Base-by-base conservation (phyloP, 2,329 filamentous ascomycete genomes). In the Scolecobasidium constrictum region DNA sequence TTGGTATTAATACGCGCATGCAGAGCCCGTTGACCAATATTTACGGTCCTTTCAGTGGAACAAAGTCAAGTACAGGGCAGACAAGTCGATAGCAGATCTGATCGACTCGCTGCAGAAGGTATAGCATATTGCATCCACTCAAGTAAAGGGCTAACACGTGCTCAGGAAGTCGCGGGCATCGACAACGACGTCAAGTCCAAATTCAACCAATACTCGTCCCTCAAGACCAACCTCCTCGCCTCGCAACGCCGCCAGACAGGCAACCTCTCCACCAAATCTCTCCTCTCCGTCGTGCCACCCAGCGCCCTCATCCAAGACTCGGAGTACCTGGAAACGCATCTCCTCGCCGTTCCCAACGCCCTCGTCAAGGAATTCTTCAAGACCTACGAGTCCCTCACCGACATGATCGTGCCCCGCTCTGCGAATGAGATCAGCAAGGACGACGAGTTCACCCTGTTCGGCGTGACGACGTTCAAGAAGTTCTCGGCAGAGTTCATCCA, bases 161-260 rank as follows among this genome's bases (percentile, higher is more conserved):
- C 7, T 12, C 42, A 92, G 84, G 92, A 96, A 68, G 76, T 94
- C 43, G 73, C 80, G 48, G 92, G 85, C 44, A 86, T 94, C 58
- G 92, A 98, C 69, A 94, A 87, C 61, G 92, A 96, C 60, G 85
- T 96, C 64, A 94, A 94, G 63, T 74, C 77, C 56, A 96, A 96
- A 64, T 88, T 90, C 68, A 85, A 77, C 61, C 88, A 95, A 66
- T 95, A 96, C 71, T 95, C 90, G 66, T 74, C 82, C 48, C 78
- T 90, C 58, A 94, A 94, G 68, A 83, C 84, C 42, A 90, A 81
- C 50, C 76, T 95, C 35, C 78, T 83, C 22, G 70, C 82, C 17
- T 70, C 94, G 40, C 82, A 94, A 62, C 78, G 90, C 52, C 88
- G 83, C 63, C 87, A 94, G 65, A 93, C 85, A 41, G 92, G 92